Evolutionary conservation across 768 basidiomycete genomes (phyloP).

Genomic region (Basidioascus undulatus): DNA sequence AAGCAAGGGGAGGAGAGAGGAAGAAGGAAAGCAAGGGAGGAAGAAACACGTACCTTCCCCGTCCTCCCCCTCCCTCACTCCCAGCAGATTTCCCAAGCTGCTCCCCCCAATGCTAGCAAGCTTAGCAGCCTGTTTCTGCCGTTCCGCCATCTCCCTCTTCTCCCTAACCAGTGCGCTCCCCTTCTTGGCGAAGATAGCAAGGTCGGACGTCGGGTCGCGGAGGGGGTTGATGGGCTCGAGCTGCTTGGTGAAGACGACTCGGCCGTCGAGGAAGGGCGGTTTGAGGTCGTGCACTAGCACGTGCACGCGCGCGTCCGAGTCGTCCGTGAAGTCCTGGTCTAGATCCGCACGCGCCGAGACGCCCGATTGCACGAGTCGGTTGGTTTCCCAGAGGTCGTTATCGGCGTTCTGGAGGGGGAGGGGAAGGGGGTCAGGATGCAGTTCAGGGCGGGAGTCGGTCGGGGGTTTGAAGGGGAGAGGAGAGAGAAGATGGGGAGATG

Average conservation of each 20-base stretch:
- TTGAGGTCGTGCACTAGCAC: slow-evolving; percentile 93
- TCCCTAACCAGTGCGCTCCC: slow-evolving; percentile 86
- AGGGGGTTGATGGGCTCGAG: slow-evolving; percentile 94
- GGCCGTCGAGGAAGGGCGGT: slow-evolving; percentile 91
- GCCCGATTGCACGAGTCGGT: slow-evolving; percentile 89
- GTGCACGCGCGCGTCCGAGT: slow-evolving; percentile 73
- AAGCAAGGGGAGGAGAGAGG: too few species aligned
- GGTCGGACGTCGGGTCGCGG: slow-evolving; percentile 72
- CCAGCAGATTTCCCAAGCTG: slow-evolving; percentile 88
- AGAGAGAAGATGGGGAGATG: background rate
- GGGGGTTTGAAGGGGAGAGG: background rate
- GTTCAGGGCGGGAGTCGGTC: too few species aligned
- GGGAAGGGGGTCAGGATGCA: too few species aligned
- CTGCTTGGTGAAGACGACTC: slow-evolving; percentile 85
- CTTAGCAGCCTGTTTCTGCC: slow-evolving; percentile 69
- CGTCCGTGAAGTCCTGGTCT: slow-evolving; percentile 88
- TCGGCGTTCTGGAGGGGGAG: slow-evolving; percentile 51
- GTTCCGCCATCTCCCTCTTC: slow-evolving; percentile 85
- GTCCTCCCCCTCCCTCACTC: slow-evolving; percentile 81
- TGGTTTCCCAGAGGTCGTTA: slow-evolving; percentile 96
- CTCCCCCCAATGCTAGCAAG: slow-evolving; percentile 79
- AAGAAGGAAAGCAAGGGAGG: slow-evolving; percentile 22
- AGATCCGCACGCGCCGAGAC: slow-evolving; percentile 48
- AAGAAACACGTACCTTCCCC: slow-evolving; percentile 27
- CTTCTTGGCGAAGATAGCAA: slow-evolving; percentile 90